Conservation (phyloP, 257 asterid species). For the Solanum dulcamara region DNA sequence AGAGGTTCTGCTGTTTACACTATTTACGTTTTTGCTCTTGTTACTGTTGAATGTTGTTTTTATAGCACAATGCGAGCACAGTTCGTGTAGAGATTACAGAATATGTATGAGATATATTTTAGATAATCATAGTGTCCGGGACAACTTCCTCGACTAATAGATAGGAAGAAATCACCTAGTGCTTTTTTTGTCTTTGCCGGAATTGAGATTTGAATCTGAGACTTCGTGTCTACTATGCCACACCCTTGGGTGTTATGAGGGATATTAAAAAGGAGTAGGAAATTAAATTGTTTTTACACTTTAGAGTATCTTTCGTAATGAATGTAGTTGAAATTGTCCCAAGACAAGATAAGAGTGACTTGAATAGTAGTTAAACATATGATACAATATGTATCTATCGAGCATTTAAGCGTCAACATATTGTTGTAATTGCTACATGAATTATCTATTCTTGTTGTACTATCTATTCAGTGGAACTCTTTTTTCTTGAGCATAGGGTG, state of each 20-base stretch:
- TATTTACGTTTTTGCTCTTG: not conserved
- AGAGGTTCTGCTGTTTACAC: constrained; percentile 49
- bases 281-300: not conserved
- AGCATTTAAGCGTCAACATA: not conserved
- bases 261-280: not conserved
- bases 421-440: not conserved
- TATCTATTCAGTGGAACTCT: not conserved
- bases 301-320: not conserved
- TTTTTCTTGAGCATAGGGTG: not conserved
- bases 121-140: not conserved
- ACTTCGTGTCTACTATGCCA: not conserved
- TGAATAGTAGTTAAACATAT: not conserved
- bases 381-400: not conserved
- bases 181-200: not conserved
- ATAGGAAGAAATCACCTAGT: not conserved
- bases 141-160: not conserved
- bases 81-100: not conserved
- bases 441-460: not conserved
- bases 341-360: not conserved
- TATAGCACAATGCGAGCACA: not conserved
- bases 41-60: not conserved
- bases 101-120: not conserved
- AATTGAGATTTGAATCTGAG: not conserved
- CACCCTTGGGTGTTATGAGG: not conserved
- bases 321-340: not conserved